Base-by-base conservation (phyloP, 2,329 filamentous ascomycete genomes). In the Chaetomium globosum region DNA sequence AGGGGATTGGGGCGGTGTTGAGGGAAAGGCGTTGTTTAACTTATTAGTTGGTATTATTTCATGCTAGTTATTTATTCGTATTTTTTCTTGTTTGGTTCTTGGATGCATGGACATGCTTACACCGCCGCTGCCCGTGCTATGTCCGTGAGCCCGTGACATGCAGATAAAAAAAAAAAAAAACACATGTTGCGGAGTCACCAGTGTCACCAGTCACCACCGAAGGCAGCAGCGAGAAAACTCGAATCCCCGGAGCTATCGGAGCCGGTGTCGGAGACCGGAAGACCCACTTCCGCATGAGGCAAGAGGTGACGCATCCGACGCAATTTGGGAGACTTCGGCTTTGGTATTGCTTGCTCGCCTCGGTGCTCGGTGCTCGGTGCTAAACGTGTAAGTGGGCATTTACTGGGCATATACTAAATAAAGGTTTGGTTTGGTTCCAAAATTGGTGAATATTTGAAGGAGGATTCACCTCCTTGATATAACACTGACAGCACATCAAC, bases 211-310 rank as follows among this genome's bases (percentile, higher is more conserved):
- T 26, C 26, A 26, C 26, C 26, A 8, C 46, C n/a, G 52, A 13
- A 19, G 39, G 39, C 26, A 28, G 8, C 21, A 28, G 28, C 12
- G 43, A 13, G 36, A 36, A 48, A 58, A 57, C 10, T n/a, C 19
- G 19, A 19, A 8, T 6, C 19, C 28, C 33, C 23, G 48, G 49
- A 36, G 58, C 26, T 49, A 62, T 46, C 64, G 60, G 64, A 26
- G 60, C 64, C 64, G 60, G 64, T 66, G 53, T 66, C 64, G 64
- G 64, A 56, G 55, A 23, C 56, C 36, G 49, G 55, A 4, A 43
- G 39, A 12, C 31, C 64, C 54, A 57, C 59, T 48, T 3, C 49
- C 49, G 30, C 33, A 31, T 60, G 48, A 31, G 52, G 60, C 21
- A 21, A 31, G 23, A 39, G 43, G 26, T 33, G 19, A 16, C 13